A percentile compares a stretch with the other conserved stretches of the same genome.
These are phyloP conservation scores for Pyrenochaeta sp. DNA, from an alignment of 2,329 filamentous ascomycete species.

Conservation along the genomic window DNA sequence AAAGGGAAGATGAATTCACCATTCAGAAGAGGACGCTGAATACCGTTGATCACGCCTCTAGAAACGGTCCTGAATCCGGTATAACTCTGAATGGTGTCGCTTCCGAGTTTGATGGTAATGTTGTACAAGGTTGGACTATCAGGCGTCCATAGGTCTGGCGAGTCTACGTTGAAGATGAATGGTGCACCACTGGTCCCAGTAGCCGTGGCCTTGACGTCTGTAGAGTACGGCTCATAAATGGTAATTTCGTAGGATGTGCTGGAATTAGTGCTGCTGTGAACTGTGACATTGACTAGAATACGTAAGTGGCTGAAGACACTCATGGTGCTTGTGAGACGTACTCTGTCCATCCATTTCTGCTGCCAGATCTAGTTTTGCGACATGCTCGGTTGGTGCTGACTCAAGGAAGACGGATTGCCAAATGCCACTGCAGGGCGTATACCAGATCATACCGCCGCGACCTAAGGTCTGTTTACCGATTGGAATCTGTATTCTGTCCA, in stretches of 20 bases:
- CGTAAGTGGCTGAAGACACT: slow-evolving; percentile 17
- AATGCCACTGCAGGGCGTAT: slow-evolving; percentile 76
- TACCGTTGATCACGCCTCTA: slow-evolving; percentile 63
- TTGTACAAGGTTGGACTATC: slow-evolving; percentile 71
- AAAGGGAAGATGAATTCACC: slow-evolving; percentile 74
- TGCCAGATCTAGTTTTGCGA: slow-evolving; percentile 67
- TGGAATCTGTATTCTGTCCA: slow-evolving; percentile 59
- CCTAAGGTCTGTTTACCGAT: slow-evolving; percentile 70
- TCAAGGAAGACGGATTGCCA: slow-evolving; percentile 80
- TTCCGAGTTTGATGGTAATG: slow-evolving; percentile 62
- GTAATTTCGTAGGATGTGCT: slow-evolving; percentile 50
- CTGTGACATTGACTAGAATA: slow-evolving; percentile 62
- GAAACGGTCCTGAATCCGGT: slow-evolving; percentile 74
- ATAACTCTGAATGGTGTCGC: slow-evolving; percentile 69
- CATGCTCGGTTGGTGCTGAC: slow-evolving; percentile 64
- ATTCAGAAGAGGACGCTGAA: slow-evolving; percentile 71
- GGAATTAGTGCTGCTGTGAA: slow-evolving; percentile 56
- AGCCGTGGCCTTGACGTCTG: slow-evolving; percentile 55
- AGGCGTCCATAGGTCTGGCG: slow-evolving; percentile 71
- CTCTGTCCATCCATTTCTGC: slow-evolving; percentile 54
- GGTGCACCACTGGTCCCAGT: slow-evolving; percentile 58
- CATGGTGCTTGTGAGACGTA: slow-evolving; percentile 7
- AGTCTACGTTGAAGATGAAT: slow-evolving; percentile 65
- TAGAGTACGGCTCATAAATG: slow-evolving; percentile 44
- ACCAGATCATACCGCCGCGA: slow-evolving; percentile 70